Conservation (phyloP, 1,139 yeast genomes). For the Candida labiduridarum region DNA sequence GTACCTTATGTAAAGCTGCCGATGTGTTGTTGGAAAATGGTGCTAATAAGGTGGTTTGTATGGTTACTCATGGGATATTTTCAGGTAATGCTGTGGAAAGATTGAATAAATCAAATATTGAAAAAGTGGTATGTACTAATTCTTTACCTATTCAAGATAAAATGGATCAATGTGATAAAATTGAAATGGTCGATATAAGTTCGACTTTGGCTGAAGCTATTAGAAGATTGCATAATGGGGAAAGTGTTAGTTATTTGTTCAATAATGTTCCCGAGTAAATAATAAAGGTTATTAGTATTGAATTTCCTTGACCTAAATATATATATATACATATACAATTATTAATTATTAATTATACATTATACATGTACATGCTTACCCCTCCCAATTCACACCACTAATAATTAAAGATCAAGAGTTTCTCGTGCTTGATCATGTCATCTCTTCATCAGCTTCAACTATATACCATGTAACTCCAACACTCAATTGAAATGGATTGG, state of each 20-base stretch:
- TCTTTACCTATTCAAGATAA: constrained; percentile 91
- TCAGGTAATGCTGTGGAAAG: constrained; percentile 86
- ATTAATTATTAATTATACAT: too few species aligned
- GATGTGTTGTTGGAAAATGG: constrained; percentile 80
- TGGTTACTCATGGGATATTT: constrained; percentile 93
- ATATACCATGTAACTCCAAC: constrained; percentile 53
- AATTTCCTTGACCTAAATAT: too few species aligned
- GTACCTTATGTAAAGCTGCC: constrained; percentile 95
- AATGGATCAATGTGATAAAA: constrained; percentile 65
- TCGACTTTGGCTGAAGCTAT: constrained; percentile 95
- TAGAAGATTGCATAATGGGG: constrained; percentile 96
- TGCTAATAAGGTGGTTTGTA: constrained; percentile 86
- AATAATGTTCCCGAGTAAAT: constrained; percentile 52
- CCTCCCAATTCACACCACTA: too few species aligned
- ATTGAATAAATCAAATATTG: constrained; percentile 76
- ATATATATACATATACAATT: too few species aligned
- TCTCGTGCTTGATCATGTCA: not conserved
- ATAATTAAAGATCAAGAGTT: too few species aligned
- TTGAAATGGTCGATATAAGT: constrained; percentile 82
- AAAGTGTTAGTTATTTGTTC: constrained; percentile 88
- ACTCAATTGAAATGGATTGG: constrained; percentile 53
- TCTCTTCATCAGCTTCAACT: constrained; percentile 46
- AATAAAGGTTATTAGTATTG: not conserved
- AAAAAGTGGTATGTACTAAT: constrained; percentile 87
- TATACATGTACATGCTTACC: constrained; percentile 1